phyloP scores from a whole-genome alignment of 140 eudicot genomes.

The Anethum foeniculum region DNA sequence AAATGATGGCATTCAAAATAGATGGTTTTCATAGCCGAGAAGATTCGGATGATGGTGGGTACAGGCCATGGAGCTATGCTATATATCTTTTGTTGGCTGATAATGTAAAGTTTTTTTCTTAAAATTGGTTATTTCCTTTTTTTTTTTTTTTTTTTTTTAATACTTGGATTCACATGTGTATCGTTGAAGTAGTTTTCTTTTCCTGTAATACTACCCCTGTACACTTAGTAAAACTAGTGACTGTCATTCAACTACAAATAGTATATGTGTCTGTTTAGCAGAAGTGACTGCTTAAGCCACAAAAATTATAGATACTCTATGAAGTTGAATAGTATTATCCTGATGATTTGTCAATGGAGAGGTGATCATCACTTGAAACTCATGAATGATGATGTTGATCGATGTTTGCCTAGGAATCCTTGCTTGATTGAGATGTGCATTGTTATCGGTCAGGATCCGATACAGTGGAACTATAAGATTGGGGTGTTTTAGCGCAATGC shows the following conservation, averaged over 20 bases:
- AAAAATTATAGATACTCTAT: neutral
- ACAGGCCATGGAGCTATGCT: neutral
- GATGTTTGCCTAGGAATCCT: neutral
- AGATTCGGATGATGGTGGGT: slow-evolving; percentile 9
- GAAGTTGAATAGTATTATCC: neutral
- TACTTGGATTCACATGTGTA: slow-evolving; percentile 1
- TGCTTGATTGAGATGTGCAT: neutral
- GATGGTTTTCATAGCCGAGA: slow-evolving; percentile 8
- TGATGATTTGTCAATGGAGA: neutral
- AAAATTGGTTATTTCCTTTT: neutral
- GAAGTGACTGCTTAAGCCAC: neutral
- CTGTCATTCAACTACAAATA: neutral
- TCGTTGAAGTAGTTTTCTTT: neutral
- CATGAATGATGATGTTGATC: no score
- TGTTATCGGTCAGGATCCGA: neutral
- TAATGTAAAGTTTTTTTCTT: neutral
- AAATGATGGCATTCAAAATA: neutral
- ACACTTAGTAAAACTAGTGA: neutral
- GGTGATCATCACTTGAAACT: neutral
- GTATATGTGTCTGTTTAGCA: neutral
- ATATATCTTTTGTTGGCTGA: slow-evolving; percentile 6
- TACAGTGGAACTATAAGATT: no score
- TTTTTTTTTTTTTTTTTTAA: neutral
- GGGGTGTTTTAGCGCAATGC: no score
- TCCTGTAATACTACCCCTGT: neutral